Evolutionary conservation across 495 filamentous ascomycete genomes (phyloP).

Genomic region (Penicillium pancosmium): DNA sequence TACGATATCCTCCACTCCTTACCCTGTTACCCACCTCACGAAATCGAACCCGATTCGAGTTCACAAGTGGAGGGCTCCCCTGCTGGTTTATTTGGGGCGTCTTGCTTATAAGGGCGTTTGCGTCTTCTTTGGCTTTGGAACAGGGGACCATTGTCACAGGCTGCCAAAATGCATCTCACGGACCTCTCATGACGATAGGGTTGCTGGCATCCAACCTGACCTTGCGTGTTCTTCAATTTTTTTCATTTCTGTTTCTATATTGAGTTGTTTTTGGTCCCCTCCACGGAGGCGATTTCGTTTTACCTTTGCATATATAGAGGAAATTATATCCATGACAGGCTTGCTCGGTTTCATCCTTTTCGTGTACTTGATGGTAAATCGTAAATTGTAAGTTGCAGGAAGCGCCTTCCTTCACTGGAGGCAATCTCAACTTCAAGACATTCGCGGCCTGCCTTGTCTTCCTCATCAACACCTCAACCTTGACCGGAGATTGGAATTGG

Average conservation of each 20-base stretch:
- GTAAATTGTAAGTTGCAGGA: neutral
- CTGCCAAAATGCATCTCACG: slow-evolving; percentile 5
- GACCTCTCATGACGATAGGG: slow-evolving; percentile 20
- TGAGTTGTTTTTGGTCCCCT: slow-evolving; percentile 22
- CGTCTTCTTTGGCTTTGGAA: slow-evolving; percentile 21
- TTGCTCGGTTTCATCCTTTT: slow-evolving; percentile 12
- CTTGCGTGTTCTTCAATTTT: slow-evolving; percentile 18
- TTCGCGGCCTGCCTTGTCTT: neutral
- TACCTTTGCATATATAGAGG: slow-evolving; percentile 33
- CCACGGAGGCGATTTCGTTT: slow-evolving; percentile 24
- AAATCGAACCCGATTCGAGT: neutral
- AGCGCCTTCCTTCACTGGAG: neutral
- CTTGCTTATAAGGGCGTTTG: slow-evolving; percentile 21
- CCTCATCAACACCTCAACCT: neutral
- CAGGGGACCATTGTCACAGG: neutral
- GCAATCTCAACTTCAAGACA: neutral
- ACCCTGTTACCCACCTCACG: neutral
- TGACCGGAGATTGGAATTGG: neutral
- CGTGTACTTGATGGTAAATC: neutral
- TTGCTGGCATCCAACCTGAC: slow-evolving; percentile 23
- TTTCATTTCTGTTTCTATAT: slow-evolving; percentile 13
- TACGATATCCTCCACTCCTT: slow-evolving; percentile 16
- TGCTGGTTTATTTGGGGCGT: slow-evolving; percentile 27
- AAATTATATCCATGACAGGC: slow-evolving; percentile 17
- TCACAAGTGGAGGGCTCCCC: slow-evolving; percentile 9